Conservation (phyloP, 495 filamentous ascomycete species). For the Hypoxylon intermedium region DNA sequence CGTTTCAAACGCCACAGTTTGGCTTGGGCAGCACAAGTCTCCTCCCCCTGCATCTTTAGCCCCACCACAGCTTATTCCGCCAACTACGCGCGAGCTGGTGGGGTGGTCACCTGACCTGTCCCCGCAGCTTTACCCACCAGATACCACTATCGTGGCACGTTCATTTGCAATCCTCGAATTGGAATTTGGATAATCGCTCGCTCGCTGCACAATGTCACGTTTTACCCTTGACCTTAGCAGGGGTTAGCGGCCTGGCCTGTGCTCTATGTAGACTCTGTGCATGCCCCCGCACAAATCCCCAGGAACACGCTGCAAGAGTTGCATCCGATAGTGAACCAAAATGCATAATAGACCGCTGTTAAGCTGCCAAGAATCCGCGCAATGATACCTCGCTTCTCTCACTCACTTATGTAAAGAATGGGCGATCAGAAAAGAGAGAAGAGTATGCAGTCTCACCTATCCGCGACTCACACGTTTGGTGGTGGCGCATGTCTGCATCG, state of each 20-base stretch:
- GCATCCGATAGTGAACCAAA: slow-evolving; percentile 14
- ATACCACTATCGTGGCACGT: slow-evolving; percentile 17
- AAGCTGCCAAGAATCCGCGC: slow-evolving; percentile 5
- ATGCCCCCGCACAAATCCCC: slow-evolving; percentile 29
- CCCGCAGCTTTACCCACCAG: neutral
- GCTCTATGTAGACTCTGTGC: neutral
- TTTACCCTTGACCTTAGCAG: slow-evolving; percentile 18
- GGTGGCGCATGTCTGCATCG: neutral
- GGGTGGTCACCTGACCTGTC: slow-evolving; percentile 14
- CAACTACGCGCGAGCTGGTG: slow-evolving; percentile 16
- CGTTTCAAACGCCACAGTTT: slow-evolving; percentile 33
- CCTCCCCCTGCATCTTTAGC: neutral
- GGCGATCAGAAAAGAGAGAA: neutral
- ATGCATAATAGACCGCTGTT: slow-evolving; percentile 29
- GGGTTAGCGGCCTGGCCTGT: neutral
- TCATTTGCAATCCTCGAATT: slow-evolving; percentile 31
- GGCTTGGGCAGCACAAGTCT: no score
- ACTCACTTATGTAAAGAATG: slow-evolving; percentile 5
- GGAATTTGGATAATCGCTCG: slow-evolving; percentile 34
- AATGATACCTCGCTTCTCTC: slow-evolving; percentile 1
- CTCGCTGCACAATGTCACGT: slow-evolving; percentile 28
- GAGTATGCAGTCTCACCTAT: slow-evolving; percentile 20
- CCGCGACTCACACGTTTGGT: slow-evolving; percentile 28
- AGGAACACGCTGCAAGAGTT: slow-evolving; percentile 19
- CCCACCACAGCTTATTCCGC: neutral